Base-by-base conservation (phyloP, 2,329 filamentous ascomycete species). In the Aureobasidium sp. region DNA sequence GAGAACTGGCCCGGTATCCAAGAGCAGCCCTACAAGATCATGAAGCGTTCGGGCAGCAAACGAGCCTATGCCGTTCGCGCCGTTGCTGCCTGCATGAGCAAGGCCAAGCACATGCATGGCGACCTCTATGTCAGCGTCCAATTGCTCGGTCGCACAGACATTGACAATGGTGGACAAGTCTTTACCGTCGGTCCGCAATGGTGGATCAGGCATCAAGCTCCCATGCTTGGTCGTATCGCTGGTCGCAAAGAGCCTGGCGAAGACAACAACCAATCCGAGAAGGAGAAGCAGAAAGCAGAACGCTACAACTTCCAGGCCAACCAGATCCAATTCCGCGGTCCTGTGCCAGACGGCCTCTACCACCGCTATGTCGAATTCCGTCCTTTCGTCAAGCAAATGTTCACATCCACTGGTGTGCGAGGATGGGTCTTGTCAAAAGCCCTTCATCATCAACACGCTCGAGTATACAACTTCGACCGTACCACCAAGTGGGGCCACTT, bases 351-450 rank as follows among this genome's bases (percentile, higher is more conserved):
- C 2, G 79, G 85, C 64, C 79, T 97, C 37, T 96, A 96, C 73
- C 92, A 97, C 72, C 88, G 91, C 67, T 97, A 89, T 70, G 92
- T 97, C 62, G 92, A 96, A 72, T 97, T 97, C 75, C 88, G 86
- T 62, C 91, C 92, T 29, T 90, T 96, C 70, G 89, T 97, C 60
- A 90, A 89, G 56, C 84, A 86, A 66, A 95, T 97, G 86, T 97
- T 96, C 75, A 88, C 86, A 1, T 84, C 85, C 11, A 83, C 84
- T 31, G 92, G 91, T 58, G 69, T 97, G 4, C 83, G 89, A 53
- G 93, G 93, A 19, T 86, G 85, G 65, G 81, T 97, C 49, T 78
- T 97, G 22, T 91, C 94, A 73, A 88, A 87, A 69, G 90, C 90
- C 0, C 80, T 97, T 7, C 92, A 96, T 73, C 90, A 96, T 70